Evolutionary conservation across 2,329 filamentous ascomycete species (phyloP).

Genomic region (Colletotrichum lupini): DNA sequence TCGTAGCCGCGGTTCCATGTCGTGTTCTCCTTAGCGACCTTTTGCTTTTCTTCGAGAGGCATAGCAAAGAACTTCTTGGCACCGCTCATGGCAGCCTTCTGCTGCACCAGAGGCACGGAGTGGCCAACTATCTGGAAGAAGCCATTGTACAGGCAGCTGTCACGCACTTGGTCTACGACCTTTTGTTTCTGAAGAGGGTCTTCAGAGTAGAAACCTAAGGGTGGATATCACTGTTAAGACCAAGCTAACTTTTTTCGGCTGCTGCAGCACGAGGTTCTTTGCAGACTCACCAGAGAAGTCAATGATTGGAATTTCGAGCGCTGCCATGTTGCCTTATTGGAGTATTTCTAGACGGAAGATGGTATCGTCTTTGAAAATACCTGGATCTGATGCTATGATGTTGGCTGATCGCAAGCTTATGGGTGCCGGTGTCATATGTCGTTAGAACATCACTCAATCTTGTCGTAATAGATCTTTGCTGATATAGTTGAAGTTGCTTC

Average conservation of each 20-base stretch:
- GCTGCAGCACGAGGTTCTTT: too few species aligned
- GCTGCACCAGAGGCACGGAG: slow-evolving; percentile 52
- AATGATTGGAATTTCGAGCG: slow-evolving; percentile 42
- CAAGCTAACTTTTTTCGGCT: too few species aligned
- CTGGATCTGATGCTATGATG: background rate
- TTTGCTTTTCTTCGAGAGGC: slow-evolving; percentile 55
- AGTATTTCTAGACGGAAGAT: too few species aligned
- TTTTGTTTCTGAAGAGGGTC: slow-evolving; percentile 41
- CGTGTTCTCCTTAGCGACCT: slow-evolving; percentile 50
- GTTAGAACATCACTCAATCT: background rate
- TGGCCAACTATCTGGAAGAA: slow-evolving; percentile 66
- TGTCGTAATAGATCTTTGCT: background rate
- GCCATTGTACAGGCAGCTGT: slow-evolving; percentile 57
- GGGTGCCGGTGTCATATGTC: background rate
- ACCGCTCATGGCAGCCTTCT: slow-evolving; percentile 52
- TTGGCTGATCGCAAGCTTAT: too few species aligned
- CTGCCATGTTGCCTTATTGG: background rate
- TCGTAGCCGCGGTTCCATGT: slow-evolving; percentile 62
- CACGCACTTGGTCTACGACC: slow-evolving; percentile 49
- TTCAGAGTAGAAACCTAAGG: slow-evolving; percentile 37
- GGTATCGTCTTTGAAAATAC: too few species aligned
- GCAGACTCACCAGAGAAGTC: slow-evolving; percentile 41
- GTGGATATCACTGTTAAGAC: background rate
- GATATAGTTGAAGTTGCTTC: background rate
- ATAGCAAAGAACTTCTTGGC: slow-evolving; percentile 57